Evolutionary conservation across 495 filamentous ascomycete species (phyloP).

Genomic region (Daldinia loculata): DNA sequence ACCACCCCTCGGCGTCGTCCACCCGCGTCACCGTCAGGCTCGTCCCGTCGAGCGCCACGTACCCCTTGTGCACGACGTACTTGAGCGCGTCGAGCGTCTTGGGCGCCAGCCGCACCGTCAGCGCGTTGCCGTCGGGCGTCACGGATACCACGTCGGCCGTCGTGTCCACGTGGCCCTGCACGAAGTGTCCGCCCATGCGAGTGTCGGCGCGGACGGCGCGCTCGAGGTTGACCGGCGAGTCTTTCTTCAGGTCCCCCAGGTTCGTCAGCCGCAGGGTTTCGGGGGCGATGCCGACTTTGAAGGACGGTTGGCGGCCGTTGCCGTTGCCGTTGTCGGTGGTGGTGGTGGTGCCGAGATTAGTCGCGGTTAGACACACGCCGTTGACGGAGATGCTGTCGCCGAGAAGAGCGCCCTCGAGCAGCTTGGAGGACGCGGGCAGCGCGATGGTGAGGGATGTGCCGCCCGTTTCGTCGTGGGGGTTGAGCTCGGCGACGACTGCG

Average conservation of each 20-base stretch:
- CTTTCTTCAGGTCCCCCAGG: slow-evolving; percentile 71
- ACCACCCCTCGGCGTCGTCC: slow-evolving; percentile 79
- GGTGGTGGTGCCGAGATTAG: slow-evolving; percentile 45
- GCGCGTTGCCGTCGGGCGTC: slow-evolving; percentile 82
- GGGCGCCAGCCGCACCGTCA: slow-evolving; percentile 84
- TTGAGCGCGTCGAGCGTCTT: slow-evolving; percentile 52
- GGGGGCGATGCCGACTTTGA: slow-evolving; percentile 95
- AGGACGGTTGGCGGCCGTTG: slow-evolving; percentile 54
- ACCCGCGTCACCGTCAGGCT: slow-evolving; percentile 92
- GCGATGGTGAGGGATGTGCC: slow-evolving; percentile 92
- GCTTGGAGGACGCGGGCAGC: slow-evolving; percentile 64
- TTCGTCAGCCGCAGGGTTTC: slow-evolving; percentile 97
- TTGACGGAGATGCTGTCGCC: slow-evolving; percentile 95
- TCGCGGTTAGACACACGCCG: slow-evolving; percentile 90
- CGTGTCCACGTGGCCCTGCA: slow-evolving; percentile 95
- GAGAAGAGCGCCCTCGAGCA: slow-evolving; percentile 82
- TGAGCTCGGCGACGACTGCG: slow-evolving; percentile 81
- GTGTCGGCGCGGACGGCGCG: slow-evolving; percentile 87
- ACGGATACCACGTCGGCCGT: slow-evolving; percentile 74
- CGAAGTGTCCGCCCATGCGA: slow-evolving; percentile 87
- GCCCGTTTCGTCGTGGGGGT: slow-evolving; percentile 79
- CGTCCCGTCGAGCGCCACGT: slow-evolving; percentile 93
- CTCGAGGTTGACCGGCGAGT: slow-evolving; percentile 83
- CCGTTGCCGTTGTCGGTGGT: slow-evolving; percentile 13
- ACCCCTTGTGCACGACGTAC: slow-evolving; percentile 97